Percentiles rank a stretch among this genome's conserved stretches.
Conservation (phyloP, 257 asterid genomes). For the Schizonepeta tenuifolia region DNA sequence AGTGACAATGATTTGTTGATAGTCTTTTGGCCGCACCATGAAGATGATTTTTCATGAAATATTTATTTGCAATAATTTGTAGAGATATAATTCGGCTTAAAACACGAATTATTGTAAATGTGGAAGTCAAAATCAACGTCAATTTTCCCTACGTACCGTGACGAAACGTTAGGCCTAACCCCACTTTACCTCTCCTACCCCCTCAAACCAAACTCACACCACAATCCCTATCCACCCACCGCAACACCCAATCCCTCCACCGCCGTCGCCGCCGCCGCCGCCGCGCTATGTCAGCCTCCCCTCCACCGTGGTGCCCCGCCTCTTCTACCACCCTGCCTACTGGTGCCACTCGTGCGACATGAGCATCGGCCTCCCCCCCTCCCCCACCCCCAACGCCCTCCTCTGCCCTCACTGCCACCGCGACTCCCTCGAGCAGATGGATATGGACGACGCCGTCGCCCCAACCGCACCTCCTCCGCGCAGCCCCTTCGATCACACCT, state of each 20-base stretch:
- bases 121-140: slow-evolving; percentile 35
- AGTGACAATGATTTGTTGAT: no score
- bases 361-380: slow-evolving; percentile 76
- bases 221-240: slow-evolving; percentile 36
- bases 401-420: slow-evolving; percentile 89
- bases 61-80: no score
- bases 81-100: no score
- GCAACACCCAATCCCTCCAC: slow-evolving; percentile 26
- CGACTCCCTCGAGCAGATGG: slow-evolving; percentile 81
- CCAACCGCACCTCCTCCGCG: slow-evolving; percentile 38
- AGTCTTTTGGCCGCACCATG: no score
- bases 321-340: slow-evolving; percentile 67
- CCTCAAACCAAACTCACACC: slow-evolving; percentile 18
- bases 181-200: slow-evolving; percentile 28
- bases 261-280: slow-evolving; percentile 37
- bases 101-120: no score
- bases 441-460: slow-evolving; percentile 41
- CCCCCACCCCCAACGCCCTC: slow-evolving; percentile 63
- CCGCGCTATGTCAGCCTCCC: slow-evolving; percentile 44
- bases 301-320: slow-evolving; percentile 43
- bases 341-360: slow-evolving; percentile 97
- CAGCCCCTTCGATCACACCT: slow-evolving; percentile 35
- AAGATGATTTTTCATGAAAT: no score
- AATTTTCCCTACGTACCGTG: slow-evolving; percentile 22
- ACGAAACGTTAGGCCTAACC: slow-evolving; percentile 34